phyloP scores from a whole-genome alignment of 2,329 filamentous ascomycete genomes.

The Hymenoscyphus infarciens region DNA sequence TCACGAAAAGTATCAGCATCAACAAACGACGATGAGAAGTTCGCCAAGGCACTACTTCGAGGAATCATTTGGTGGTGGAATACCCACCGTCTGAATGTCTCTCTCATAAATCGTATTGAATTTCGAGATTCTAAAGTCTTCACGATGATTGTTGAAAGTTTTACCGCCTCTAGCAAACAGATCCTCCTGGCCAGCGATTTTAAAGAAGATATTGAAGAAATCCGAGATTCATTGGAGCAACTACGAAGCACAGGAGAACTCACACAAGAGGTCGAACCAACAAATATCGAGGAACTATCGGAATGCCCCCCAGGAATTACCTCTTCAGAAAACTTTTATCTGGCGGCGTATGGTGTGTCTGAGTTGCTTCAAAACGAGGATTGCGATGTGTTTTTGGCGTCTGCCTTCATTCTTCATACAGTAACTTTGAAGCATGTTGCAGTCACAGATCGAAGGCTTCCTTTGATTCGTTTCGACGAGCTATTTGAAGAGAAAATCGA shows the following conservation, averaged over 20 bases:
- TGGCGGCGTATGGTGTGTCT: conserved; percentile 30
- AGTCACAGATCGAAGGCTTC: conserved; percentile 39
- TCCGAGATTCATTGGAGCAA: conserved; percentile 13
- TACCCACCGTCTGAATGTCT: conserved; percentile 54
- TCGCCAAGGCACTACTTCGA: conserved; percentile 33
- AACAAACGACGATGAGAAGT: conserved; percentile 17
- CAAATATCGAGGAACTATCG: conserved; percentile 17
- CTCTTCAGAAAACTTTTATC: conserved; percentile 37
- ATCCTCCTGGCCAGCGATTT: conserved; percentile 20
- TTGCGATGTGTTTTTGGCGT: conserved; percentile 33
- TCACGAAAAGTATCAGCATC: conserved; percentile 4
- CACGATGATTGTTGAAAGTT: conserved; percentile 44
- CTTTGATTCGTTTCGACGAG: conserved; percentile 35
- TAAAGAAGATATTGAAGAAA: conserved; percentile 17
- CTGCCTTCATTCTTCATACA: conserved; percentile 42
- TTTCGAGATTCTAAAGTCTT: conserved; percentile 52
- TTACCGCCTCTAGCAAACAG: conserved; percentile 20
- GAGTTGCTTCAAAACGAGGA: conserved; percentile 34
- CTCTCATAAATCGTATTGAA: conserved; percentile 60
- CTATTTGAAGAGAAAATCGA: conserved; percentile 36
- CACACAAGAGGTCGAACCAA: conserved; percentile 2
- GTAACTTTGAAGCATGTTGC: conserved; percentile 41
- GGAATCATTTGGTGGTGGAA: conserved; percentile 54
- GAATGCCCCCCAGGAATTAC: conserved; percentile 23
- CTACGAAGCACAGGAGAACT: background rate